Conservation (phyloP, 805 yeast species). For the Candida nanaspora region DNA sequence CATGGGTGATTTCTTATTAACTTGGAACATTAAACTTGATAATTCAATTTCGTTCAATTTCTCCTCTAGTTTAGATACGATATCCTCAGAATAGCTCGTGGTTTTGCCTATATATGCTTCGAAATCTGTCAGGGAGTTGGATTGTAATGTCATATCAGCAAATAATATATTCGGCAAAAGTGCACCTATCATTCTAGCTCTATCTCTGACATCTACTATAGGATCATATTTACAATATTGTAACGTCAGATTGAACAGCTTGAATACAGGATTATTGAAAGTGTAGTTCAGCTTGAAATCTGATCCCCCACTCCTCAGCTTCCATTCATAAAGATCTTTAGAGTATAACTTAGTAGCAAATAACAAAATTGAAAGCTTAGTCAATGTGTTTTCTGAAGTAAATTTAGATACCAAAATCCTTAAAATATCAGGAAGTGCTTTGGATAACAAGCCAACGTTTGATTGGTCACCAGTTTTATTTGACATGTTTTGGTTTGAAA, state of each 20-base stretch:
- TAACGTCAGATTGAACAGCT: conserved; percentile 55
- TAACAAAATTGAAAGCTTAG: conserved; percentile 64
- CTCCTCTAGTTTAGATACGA: conserved; percentile 1
- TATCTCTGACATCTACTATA: conserved; percentile 72
- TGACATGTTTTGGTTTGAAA: conserved; percentile 26
- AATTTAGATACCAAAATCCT: conserved; percentile 50
- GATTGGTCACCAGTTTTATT: background rate
- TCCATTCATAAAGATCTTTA: conserved; percentile 39
- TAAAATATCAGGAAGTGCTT: conserved; percentile 69
- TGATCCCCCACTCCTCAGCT: conserved; percentile 5
- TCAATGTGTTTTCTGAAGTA: conserved; percentile 44
- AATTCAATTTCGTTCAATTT: conserved; percentile 22
- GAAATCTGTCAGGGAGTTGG: conserved; percentile 12
- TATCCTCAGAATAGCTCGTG: conserved; percentile 6
- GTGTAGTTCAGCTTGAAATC: conserved; percentile 21
- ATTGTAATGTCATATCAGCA: conserved; percentile 21
- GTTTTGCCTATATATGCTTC: conserved; percentile 11
- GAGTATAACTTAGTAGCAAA: conserved; percentile 69
- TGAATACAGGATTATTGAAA: conserved; percentile 30
- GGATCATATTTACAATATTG: conserved; percentile 68
- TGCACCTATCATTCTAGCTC: conserved; percentile 67
- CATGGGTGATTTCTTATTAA: conserved; percentile 17
- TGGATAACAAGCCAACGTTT: conserved; percentile 13
- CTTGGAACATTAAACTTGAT: conserved; percentile 22
- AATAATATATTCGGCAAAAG: conserved; percentile 40